Base-by-base conservation (phyloP, 495 filamentous ascomycete species). In the Daldinia grandis region DNA sequence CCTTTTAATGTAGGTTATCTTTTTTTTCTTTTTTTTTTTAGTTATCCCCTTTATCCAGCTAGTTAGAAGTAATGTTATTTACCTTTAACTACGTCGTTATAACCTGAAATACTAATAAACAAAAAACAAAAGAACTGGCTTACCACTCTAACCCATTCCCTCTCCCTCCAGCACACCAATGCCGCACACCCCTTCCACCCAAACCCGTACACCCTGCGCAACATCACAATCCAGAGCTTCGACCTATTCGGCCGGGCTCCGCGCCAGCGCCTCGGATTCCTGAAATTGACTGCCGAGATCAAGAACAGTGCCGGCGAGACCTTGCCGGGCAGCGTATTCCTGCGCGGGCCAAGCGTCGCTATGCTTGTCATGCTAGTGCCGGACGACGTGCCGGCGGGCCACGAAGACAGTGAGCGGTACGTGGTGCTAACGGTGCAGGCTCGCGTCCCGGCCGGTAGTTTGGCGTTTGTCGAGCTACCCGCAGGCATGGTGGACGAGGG, bases 401-500 rank as follows among this genome's bases (percentile, higher is more conserved):
- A 38, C 0, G 73, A 79, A 5, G 81, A 85, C 21, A 76, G 77
- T 0, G 88, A 91, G 62, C 90, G 92, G 74, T 85, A 89, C 68
- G 93, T 89, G 2, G 81, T 97, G 27, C 78, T 97, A 37, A 94
- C 94, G 1, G 83, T 96, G 31, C 94, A 97, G 75, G 90, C 94
- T 25, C 91, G 94, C 37, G 84, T 96, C 19, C 87, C 94, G 0
- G 92, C 91, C 9, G 93, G 91, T 0, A 90, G 89, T 5, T 80
- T 97, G 8, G 84, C 85, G 8, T 90, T 97, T 69, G 81, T 89
- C 12, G 94, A 97, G 76, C 81, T 97, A 19, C 94, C 94, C 0
- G 94, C 94, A 0, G 94, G 94, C 5, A 97, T 97, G 93, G 86
- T 97, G 7, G 93, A 97, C 72, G 88, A 92, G 64, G 82, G 79